Percentiles rank a stretch among this genome's conserved stretches.
Evolutionary conservation across 2,329 filamentous ascomycete genomes (phyloP).

Genomic region (Beauveria asiatica): DNA sequence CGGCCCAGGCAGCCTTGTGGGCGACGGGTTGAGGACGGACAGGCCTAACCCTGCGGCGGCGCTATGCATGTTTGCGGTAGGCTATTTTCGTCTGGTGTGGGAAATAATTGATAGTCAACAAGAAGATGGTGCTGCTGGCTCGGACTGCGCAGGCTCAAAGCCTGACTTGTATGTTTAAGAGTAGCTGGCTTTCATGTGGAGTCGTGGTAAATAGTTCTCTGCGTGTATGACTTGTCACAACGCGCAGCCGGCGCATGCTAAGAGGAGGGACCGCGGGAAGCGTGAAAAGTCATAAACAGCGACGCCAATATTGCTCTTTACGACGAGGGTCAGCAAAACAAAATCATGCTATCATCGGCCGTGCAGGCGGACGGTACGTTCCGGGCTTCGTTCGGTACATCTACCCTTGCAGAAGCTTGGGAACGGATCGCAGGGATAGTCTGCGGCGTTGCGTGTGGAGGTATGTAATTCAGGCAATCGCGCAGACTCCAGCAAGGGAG

Average conservation of each 20-base stretch:
- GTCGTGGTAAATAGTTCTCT: background rate
- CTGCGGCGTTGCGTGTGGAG: background rate
- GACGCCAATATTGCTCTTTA: background rate
- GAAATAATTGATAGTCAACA: background rate
- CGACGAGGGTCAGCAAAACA: background rate
- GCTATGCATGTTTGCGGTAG: constrained; percentile 18
- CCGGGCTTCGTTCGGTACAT: background rate
- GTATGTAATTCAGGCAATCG: background rate
- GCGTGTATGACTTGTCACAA: background rate
- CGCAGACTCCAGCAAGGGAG: background rate
- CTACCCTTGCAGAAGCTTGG: background rate
- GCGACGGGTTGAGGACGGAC: constrained; percentile 39
- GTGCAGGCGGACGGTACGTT: background rate
- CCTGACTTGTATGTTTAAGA: constrained; percentile 4
- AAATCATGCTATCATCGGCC: background rate
- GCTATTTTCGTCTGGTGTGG: constrained; percentile 1
- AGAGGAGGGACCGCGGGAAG: constrained; percentile 1
- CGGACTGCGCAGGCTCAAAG: background rate
- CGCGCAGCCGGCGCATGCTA: background rate
- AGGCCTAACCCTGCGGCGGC: constrained; percentile 16
- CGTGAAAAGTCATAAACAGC: background rate
- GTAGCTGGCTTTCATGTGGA: background rate
- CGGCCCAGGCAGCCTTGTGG: constrained; percentile 34
- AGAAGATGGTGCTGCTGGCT: background rate
- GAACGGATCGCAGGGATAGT: constrained; percentile 5